Percentiles rank a stretch among this genome's conserved stretches.
Evolutionary conservation across 371 early-diverging fungal genomes (phyloP).

Genomic region (Mortierella sp.): DNA sequence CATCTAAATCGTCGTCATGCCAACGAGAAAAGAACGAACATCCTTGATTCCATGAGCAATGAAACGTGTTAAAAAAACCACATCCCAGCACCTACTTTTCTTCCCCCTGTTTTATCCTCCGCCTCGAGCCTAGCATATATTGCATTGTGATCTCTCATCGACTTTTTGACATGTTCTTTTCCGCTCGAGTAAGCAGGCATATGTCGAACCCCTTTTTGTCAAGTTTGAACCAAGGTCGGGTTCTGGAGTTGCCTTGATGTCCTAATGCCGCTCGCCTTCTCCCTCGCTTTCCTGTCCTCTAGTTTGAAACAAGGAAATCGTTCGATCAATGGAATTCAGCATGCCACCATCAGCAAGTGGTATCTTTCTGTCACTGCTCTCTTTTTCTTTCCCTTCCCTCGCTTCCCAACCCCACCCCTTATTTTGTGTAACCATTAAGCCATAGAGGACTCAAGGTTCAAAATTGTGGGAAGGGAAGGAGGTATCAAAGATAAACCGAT

Average conservation of each 20-base stretch:
- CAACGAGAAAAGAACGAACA: background rate
- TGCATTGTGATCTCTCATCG: too few relatives aligned
- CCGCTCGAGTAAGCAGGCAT: too few relatives aligned
- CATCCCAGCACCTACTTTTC: background rate
- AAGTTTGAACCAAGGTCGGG: too few relatives aligned
- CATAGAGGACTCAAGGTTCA: background rate
- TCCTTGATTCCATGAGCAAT: background rate
- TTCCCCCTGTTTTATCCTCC: background rate
- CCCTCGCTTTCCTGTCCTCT: too few relatives aligned
- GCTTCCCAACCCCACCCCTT: background rate
- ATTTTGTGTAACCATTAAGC: background rate
- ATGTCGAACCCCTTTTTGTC: too few relatives aligned
- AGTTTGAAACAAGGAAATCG: too few relatives aligned
- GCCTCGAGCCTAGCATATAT: too few relatives aligned
- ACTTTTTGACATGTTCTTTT: background rate
- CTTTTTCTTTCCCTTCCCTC: background rate
- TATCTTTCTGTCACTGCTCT: background rate
- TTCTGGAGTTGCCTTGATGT: too few relatives aligned
- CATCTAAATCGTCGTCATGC: background rate
- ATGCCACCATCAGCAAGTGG: too few relatives aligned
- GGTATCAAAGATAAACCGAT: too few relatives aligned
- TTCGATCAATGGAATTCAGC: too few relatives aligned
- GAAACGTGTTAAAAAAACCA: constrained; percentile 8
- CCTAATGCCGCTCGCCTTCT: too few relatives aligned
- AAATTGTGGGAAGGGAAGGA: background rate